Base-by-base conservation (phyloP, 108 stramenopile genomes). In the Pseudonitzschia pungens region DNA sequence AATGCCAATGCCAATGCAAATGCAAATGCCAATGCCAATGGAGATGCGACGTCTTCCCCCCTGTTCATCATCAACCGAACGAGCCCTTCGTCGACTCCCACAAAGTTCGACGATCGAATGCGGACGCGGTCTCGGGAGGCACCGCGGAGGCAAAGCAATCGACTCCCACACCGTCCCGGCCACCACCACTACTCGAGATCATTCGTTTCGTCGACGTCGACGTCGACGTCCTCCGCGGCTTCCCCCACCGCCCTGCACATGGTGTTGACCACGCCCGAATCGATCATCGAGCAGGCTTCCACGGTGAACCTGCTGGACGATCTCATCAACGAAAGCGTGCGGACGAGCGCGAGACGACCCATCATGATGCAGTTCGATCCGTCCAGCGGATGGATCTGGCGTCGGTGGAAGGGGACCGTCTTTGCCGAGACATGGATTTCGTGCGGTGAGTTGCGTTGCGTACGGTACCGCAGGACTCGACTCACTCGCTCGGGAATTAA, bases 281-380 rank as follows among this genome's bases (percentile, higher is more conserved):
- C 78, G 28, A 92, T 92, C 40, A 95, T 95, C 60, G 94, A 95
- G 81, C 86, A 91, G 71, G 90, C 90, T 16, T 91, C 90, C 4
- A 95, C 94, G n/a, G 87, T 92, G 62, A 91, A 92, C 29, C 62
- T 95, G 51, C 77, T 95, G 29, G 94, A 95, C 40, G 78, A 87
- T 59, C 80, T 95, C 50, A 90, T 95, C 42, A 89, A 92, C 70
- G 94, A 95, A 75, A 83, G 83, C 53, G 90, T 91, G 0, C 85
- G 94, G 22, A 92, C 87, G 21, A 77, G 81, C 12, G 82, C 89
- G 24, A 65, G 94, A 31, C 72, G 87, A 29, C 90, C 94, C 26
- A 83, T 95, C 48, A 95, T 95, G 85, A 77, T 91, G 79, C 94
- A 95, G 70, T 95, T 95, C 67, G 92, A 92, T 79, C 94, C 94